phyloP scores from a whole-genome alignment of 148 eudicot species.

The Chenopodium album region DNA sequence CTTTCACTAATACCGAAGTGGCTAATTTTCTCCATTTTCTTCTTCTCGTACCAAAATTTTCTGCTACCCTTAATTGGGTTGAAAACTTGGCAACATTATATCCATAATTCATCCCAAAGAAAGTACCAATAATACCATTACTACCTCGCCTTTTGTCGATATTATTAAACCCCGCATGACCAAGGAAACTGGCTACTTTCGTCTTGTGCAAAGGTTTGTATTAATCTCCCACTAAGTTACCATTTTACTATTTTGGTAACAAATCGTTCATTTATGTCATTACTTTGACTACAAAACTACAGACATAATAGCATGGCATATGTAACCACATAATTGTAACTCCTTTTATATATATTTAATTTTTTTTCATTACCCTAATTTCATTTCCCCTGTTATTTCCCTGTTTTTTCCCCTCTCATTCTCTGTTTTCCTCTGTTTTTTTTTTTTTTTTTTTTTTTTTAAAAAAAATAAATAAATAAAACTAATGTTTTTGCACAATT shows the following conservation, averaged over 20 bases:
- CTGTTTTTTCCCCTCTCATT: no score
- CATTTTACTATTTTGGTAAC: constrained; percentile 9
- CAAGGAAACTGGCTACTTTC: constrained; percentile 16
- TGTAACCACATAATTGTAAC: constrained; percentile 6
- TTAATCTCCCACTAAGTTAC: not conserved
- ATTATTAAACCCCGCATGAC: not conserved
- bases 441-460: not conserved
- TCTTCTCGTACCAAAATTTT: not conserved
- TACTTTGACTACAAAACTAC: constrained; percentile 23
- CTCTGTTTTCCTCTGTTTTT: no score
- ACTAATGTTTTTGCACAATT: no score
- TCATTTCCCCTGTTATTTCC: not conserved
- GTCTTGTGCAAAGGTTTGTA: constrained; percentile 15
- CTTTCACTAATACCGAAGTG: not conserved
- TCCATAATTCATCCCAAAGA: not conserved
- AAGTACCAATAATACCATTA: not conserved
- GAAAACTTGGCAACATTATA: not conserved
- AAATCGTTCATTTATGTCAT: constrained; percentile 15
- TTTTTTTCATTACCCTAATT: not conserved
- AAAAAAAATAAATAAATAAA: no score
- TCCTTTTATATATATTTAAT: not conserved
- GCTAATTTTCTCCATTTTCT: not conserved
- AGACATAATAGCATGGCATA: not conserved
- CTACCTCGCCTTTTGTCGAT: not conserved
- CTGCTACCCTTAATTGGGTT: constrained; percentile 4